Evolutionary conservation across 139 green algal species (phyloP), one percentile per base, ranked within the genome.

Genomic region (Ulvella scutata): DNA sequence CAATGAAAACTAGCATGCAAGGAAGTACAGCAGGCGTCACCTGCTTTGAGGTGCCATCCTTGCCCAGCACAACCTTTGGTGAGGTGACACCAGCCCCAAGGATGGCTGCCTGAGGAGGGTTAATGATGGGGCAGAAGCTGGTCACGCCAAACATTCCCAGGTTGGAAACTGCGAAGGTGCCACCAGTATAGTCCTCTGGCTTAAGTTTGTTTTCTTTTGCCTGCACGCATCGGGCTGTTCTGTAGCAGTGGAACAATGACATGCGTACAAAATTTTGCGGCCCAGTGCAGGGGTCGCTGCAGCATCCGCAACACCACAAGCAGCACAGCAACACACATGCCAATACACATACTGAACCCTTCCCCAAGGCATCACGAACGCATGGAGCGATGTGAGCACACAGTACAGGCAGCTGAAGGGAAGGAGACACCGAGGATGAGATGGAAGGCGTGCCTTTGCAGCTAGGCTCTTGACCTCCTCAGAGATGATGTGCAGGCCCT

Each of bases 91-190:
- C 90, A 31, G 93, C 85, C 4, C 89, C 90, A 43, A 96, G 76
- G 75, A 96, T 96, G 34, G 80, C 85, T 4, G 86, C 85, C 85
- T 96, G 90, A 0, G 91, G 91, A 20, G 93, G 94, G 85, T 99
- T 99, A 75, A 98, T 82, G 82, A 99, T 98, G 74, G 94, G 94
- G 3, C 84, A 79, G 83, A 98, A 99, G 76, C 95, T 80, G 43
- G 88, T 88, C 28, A 99, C 80, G 40, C 89, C 88, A 67, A 86
- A 96, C 94, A 99, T 99, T 81, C 94, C 92, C 74, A 97, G 84
- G 83, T 97, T 97, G 39, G 83, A 92, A 29, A 97, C 85, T 35
- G 90, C 96, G 85, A 97, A 97, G 40, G 92, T 96, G 60, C 92
- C 92, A 20, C 90, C 91, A 3, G 78, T 85, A 78, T 91, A 93